Conservation (phyloP, 2,329 filamentous ascomycete genomes). For the Falciphora oryzae region DNA sequence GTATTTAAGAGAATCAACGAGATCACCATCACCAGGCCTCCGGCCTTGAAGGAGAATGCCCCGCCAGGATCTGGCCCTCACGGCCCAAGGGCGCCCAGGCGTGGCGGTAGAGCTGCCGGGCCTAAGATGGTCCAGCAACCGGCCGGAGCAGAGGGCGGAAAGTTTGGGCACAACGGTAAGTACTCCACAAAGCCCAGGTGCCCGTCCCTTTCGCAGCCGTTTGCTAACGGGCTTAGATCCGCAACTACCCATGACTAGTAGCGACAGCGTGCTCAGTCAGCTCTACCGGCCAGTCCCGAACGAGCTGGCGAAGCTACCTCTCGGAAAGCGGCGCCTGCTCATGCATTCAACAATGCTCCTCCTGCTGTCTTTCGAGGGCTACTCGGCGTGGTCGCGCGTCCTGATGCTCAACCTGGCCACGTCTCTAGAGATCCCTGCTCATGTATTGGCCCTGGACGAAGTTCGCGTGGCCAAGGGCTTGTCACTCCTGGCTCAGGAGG, state of each 20-base stretch:
- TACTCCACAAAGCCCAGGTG: slow-evolving; percentile 7
- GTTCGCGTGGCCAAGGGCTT: slow-evolving; percentile 68
- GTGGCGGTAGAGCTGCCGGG: slow-evolving; percentile 10
- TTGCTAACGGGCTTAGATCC: background rate
- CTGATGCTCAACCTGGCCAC: slow-evolving; percentile 65
- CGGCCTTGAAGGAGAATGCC: slow-evolving; percentile 53
- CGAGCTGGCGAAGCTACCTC: slow-evolving; percentile 50
- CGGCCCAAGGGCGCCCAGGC: background rate
- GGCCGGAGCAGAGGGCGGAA: background rate
- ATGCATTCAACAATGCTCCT: slow-evolving; percentile 68
- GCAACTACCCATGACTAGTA: slow-evolving; percentile 22
- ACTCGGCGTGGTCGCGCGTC: slow-evolving; percentile 66
- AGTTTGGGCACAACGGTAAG: slow-evolving; percentile 4
- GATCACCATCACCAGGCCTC: slow-evolving; percentile 58
- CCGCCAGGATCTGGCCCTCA: background rate
- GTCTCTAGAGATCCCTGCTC: slow-evolving; percentile 62
- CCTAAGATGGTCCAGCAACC: background rate
- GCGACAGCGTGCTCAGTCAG: slow-evolving; percentile 40
- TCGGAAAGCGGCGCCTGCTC: slow-evolving; percentile 60
- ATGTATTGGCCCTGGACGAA: slow-evolving; percentile 64
- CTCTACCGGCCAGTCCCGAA: slow-evolving; percentile 57
- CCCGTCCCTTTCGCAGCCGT: background rate
- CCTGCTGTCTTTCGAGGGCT: slow-evolving; percentile 70
- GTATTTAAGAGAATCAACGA: background rate
- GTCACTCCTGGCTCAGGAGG: slow-evolving; percentile 63